phyloP scores from a whole-genome alignment of 2,329 filamentous ascomycete species.

The Penicillium sp. region DNA sequence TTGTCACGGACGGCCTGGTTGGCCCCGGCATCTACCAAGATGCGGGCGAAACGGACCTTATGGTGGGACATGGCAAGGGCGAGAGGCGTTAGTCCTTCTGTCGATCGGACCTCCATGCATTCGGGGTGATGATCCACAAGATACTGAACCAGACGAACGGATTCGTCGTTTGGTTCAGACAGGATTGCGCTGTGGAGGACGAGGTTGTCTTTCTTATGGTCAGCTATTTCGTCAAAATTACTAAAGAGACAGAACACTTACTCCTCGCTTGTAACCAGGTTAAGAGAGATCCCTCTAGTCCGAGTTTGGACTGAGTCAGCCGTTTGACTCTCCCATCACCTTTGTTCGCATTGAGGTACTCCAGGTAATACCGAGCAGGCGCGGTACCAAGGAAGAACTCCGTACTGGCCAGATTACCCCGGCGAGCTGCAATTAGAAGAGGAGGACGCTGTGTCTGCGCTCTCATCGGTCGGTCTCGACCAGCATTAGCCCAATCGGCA shows the following conservation, averaged over 20 bases:
- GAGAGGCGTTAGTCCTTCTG: constrained; percentile 51
- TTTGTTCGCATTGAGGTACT: constrained; percentile 56
- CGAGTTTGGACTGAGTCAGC: constrained; percentile 45
- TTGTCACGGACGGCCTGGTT: constrained; percentile 58
- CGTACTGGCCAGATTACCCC: constrained; percentile 56
- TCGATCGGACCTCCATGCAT: constrained; percentile 52
- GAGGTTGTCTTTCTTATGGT: constrained; percentile 32
- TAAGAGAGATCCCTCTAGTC: constrained; percentile 55
- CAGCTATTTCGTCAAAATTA: background rate
- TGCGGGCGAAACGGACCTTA: constrained; percentile 36
- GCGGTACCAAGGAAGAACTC: constrained; percentile 70
- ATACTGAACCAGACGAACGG: constrained; percentile 54
- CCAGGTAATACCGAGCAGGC: constrained; percentile 57
- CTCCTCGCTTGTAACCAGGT: constrained; percentile 43
- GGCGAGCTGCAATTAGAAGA: constrained; percentile 26
- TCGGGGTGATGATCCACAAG: constrained; percentile 55
- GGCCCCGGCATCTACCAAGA: constrained; percentile 59
- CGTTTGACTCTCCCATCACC: constrained; percentile 52
- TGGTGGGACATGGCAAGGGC: constrained; percentile 53
- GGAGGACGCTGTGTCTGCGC: constrained; percentile 15
- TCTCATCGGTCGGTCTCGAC: constrained; percentile 30
- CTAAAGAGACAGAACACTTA: constrained; percentile 31
- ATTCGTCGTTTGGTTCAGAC: constrained; percentile 34
- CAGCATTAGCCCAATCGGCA: constrained; percentile 63
- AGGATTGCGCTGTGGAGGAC: constrained; percentile 59